phyloP scores from a whole-genome alignment of 805 yeast species.

The Saccharomycodes ludwigii region DNA sequence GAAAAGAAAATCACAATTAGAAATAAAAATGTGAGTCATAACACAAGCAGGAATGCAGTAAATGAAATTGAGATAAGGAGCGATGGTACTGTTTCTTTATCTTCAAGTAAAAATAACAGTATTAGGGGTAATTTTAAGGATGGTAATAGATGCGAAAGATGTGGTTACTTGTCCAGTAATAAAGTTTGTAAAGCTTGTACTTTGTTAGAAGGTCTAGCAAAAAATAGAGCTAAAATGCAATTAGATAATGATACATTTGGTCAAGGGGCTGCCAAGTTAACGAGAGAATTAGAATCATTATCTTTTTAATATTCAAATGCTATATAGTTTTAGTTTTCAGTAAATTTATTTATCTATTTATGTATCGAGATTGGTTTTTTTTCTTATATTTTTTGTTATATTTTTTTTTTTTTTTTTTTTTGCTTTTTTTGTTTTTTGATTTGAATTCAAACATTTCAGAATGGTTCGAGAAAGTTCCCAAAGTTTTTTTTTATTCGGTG shows the following conservation, averaged over 20 bases:
- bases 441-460: too few relatives aligned
- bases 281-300: constrained; percentile 51
- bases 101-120: too few relatives aligned
- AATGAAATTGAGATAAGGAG: constrained; percentile 39
- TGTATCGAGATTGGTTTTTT: too few relatives aligned
- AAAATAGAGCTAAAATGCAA: constrained; percentile 51
- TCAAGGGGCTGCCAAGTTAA: constrained; percentile 52
- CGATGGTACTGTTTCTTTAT: constrained; percentile 51
- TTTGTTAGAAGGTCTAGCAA: constrained; percentile 71
- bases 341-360: too few relatives aligned
- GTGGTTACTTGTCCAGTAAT: constrained; percentile 88
- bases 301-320: constrained; percentile 37
- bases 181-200: constrained; percentile 88
- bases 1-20: constrained; percentile 27
- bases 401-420: too few relatives aligned
- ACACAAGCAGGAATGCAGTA: constrained; percentile 6
- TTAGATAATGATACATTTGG: constrained; percentile 40
- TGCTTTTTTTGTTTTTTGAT: too few relatives aligned
- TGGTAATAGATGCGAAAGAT: constrained; percentile 71
- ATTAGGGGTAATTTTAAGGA: constrained; percentile 39
- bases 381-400: too few relatives aligned
- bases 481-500: too few relatives aligned
- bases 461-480: too few relatives aligned
- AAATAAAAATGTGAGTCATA: constrained; percentile 17
- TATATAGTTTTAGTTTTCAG: too few relatives aligned